Base-by-base conservation (phyloP, 163 green algal genomes). In the Chloromonas sp. region DNA sequence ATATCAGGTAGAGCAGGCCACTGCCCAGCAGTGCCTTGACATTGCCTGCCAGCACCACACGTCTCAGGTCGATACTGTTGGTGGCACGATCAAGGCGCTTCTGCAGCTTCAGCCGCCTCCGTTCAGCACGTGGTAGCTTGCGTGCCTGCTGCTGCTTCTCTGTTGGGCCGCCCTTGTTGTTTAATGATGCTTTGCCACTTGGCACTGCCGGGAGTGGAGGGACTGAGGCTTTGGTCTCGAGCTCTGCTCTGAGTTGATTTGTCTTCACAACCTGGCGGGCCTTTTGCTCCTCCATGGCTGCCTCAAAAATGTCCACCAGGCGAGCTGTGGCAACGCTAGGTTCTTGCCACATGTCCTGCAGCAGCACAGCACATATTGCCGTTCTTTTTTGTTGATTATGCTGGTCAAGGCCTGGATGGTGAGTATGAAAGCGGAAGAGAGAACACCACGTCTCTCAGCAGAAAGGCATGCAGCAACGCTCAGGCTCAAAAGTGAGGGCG, bases 301-400 rank as follows among this genome's bases (percentile, higher is more conserved):
- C 11, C 3, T n/a, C 1, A 15, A 82, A 82, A 60, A 8, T 61
- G 1, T 70, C 1, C 59, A 70, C 59, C 1, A 82, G 59, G 58
- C 60, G 3, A 58, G 1, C 2, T 36, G 79, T 82, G 1, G 36
- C 8, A 8, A 82, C 36, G 1, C 59, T 82, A 60, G 58, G 79
- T 13, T 82, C 79, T n/a, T 14, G 3, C 1, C 59, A 82, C 59
- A 70, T 71, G 59, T 82, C 79, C 79, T 82, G 79, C 79, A 79
- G 66, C 5, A 36, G 36, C 36, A 36, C 36, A 36, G 36, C 36
- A 36, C 36, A 36, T 36, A 36, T 36, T 36, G 36, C 36, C 36
- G 36, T 36, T 36, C 36, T 36, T 36, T 36, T 36, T 36, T 36
- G 36, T 36, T 36, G 36, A 36, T 36, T 36, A 36, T 36, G 36